Evolutionary conservation across 768 basidiomycete species (phyloP), one percentile per base, ranked within the genome.

Genomic region (Russula sp.): DNA sequence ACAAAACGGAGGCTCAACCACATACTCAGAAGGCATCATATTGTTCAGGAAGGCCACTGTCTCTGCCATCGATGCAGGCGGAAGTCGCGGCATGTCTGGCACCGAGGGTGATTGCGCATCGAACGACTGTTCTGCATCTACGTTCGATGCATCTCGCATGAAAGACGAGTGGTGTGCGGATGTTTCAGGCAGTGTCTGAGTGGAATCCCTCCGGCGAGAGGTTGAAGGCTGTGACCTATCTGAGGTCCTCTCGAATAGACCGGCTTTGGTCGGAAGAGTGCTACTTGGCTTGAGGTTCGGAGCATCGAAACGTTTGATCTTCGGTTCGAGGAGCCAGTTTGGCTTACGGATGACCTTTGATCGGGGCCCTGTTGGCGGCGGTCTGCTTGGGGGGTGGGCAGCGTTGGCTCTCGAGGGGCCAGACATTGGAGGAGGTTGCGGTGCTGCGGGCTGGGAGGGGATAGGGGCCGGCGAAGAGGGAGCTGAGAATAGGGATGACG

Each of bases 11-110:
- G 6, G 42, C 8, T 34, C 4, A 31, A 18, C 3, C 7, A 73
- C 76, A 49, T 64, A 82, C 81, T 71, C 71, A 10, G 71, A 8
- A 47, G 79, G 78, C 77, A 81, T 79, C 8, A 79, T 67, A 2
- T 59, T 59, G 10, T 71, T 69, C 42, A 82, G 68, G 59, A 81
- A 79, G 1, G 70, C 64, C 11, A 78, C 74, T 22, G 73, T 75
- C 50, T 71, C 72, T 0, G 59, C 64, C 40, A 63, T 42, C 18
- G 63, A 16, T 13, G 70, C 66, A 6, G 60, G 59, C 16, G 61
- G 61, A 11, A 63, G 61, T 31, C 40, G 45, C n/a, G 66, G 63
- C 40, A 62, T 16, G 18, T 48, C 53, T 48, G 48, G 45, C 47
- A 48, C n/a, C 6, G 11, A 2, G 2, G 53, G 37, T 40, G 14